Evolutionary conservation across 768 basidiomycete genomes (phyloP), one percentile per base, ranked within the genome.

Genomic region (Lyophyllum semitale): DNA sequence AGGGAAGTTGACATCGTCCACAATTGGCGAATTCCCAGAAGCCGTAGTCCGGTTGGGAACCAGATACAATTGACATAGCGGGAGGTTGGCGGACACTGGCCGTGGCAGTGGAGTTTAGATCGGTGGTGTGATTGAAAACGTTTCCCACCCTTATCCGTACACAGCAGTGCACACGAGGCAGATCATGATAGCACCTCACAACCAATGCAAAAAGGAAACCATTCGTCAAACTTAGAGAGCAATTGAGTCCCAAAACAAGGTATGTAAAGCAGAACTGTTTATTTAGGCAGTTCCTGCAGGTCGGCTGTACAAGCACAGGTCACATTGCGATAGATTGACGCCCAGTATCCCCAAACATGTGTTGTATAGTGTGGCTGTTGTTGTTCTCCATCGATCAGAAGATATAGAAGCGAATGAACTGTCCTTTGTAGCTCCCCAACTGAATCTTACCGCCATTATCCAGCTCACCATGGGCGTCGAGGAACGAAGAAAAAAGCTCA

Each of bases 11-110:
- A 61, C 92, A 94, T 64, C 80, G 76, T 0, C 81, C 74, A 62
- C 92, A 94, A 51, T 72, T 70, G 6, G 91, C 85, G 58, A 89
- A 91, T 42, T 91, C 87, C 91, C 92, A 94, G 67, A 91, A 88
- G 59, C 88, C 85, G 53, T 82, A 77, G 12, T 80, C 78, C 8
- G 68, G 45, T 17, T 65, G 63, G 1, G 68, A 58, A n/a, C 62
- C 47, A 8, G 73, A 68, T 23, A 69, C 32, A 48, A 69, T 68
- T 22, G 81, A 80, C 77, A 80, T 78, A 13, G n/a, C 7, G n/a
- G 26, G 18, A 15, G 35, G n/a, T 30, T 50, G 29, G 12, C 18
- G 26, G 38, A 6, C 17, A 26, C 12, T 48, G 30, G 15, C 23
- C 23, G n/a, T n/a, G n/a, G n/a, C n/a, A 18, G 23, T 20, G 22